These are phyloP conservation scores for Smittium mucronatum DNA, from an alignment of 371 early-diverging fungal genomes.

Conservation along the genomic window DNA sequence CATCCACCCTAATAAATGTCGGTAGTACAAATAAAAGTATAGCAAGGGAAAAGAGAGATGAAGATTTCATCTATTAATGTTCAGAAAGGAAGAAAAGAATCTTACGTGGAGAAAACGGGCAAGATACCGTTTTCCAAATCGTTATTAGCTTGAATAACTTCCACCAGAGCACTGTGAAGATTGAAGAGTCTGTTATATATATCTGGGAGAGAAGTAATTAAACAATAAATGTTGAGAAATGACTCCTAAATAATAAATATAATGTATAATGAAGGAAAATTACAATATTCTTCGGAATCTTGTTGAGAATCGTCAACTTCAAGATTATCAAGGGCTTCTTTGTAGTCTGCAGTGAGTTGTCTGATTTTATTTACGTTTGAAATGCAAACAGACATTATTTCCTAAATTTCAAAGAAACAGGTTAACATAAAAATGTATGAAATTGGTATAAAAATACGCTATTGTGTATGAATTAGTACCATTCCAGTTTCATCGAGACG, in stretches of 20 bases:
- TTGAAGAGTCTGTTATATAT: not conserved
- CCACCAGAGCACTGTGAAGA: not conserved
- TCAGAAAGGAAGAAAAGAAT: not conserved
- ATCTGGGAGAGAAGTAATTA: not conserved
- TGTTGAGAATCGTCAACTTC: slow-evolving; percentile 5
- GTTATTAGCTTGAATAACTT: slow-evolving; percentile 1
- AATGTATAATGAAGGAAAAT: not conserved
- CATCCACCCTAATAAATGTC: not conserved
- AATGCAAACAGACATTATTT: slow-evolving; percentile 38
- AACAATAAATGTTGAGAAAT: not conserved
- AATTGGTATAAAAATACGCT: slow-evolving; percentile 14
- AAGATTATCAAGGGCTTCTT: slow-evolving; percentile 40
- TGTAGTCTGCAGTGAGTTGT: slow-evolving; percentile 46
- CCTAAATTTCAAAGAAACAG: no score
- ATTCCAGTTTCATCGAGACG: slow-evolving; percentile 41
- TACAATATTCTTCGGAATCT: slow-evolving; percentile 4
- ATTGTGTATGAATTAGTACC: slow-evolving; percentile 35
- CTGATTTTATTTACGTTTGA: slow-evolving; percentile 54
- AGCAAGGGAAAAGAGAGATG: no score
- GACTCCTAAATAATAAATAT: slow-evolving; percentile 4
- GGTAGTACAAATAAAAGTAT: not conserved
- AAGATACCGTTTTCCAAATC: slow-evolving; percentile 12
- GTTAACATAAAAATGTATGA: slow-evolving; percentile 14
- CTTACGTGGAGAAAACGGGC: slow-evolving; percentile 10
- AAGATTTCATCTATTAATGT: not conserved